Percentiles rank a stretch among this genome's conserved stretches.
phyloP scores from a whole-genome alignment of 2,329 filamentous ascomycete genomes.

The Dryadomyces quercus-mongolicae region DNA sequence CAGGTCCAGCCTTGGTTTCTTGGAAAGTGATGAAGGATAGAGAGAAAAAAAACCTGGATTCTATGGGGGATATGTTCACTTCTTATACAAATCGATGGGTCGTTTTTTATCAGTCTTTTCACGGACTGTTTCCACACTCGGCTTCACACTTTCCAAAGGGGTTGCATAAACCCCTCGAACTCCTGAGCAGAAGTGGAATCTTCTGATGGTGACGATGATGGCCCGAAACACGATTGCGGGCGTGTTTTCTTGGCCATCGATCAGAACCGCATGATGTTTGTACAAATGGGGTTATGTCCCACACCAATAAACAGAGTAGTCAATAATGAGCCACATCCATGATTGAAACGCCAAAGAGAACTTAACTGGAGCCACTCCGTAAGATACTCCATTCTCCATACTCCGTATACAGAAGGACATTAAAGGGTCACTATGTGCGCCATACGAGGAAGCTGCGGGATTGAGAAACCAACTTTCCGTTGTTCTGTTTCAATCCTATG shows the following conservation, averaged over 20 bases:
- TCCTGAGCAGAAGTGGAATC: neutral
- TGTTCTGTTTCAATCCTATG: neutral
- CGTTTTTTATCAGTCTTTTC: neutral
- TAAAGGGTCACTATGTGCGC: neutral
- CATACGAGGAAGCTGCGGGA: neutral
- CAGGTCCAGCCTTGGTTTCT: constrained; percentile 1
- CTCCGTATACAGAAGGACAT: no score
- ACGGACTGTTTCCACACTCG: neutral
- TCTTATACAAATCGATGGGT: constrained; percentile 2
- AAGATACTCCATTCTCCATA: no score
- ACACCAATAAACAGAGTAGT: neutral
- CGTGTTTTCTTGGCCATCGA: neutral
- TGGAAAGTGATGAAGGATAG: constrained; percentile 1
- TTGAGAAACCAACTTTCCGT: neutral
- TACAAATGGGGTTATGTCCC: neutral
- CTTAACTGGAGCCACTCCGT: constrained; percentile 1
- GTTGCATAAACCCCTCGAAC: neutral
- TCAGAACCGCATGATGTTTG: neutral
- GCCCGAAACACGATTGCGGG: neutral
- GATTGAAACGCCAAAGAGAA: neutral
- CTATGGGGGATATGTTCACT: neutral
- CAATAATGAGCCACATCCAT: neutral
- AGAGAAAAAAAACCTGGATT: neutral
- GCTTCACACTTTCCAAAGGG: neutral
- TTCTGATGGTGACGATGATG: neutral